A percentile compares a stretch with the other conserved stretches of the same genome.
phyloP scores from a whole-genome alignment of 2,329 filamentous ascomycete species.

The Fusarium annulatum region DNA sequence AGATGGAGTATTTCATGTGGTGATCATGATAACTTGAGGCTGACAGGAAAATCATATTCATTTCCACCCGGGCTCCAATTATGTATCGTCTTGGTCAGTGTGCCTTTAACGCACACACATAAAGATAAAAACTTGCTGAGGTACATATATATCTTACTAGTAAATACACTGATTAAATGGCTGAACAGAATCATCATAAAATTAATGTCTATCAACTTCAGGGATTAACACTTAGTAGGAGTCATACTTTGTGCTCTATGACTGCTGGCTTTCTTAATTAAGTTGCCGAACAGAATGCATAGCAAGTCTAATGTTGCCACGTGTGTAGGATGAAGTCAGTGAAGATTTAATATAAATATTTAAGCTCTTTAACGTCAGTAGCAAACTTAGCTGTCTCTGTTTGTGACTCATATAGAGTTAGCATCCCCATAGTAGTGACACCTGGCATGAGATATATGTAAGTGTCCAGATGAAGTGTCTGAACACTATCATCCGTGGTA shows the following conservation, averaged over 20 bases:
- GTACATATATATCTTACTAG: neutral
- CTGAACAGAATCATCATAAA: neutral
- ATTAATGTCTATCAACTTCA: neutral
- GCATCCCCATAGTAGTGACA: neutral
- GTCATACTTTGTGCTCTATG: neutral
- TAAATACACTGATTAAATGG: neutral
- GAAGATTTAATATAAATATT: neutral
- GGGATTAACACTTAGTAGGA: neutral
- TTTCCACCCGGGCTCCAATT: neutral
- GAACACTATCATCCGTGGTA: neutral
- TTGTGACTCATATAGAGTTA: neutral
- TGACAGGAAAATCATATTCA: neutral
- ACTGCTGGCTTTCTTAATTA: neutral
- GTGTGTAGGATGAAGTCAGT: slow-evolving; percentile 1
- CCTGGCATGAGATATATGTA: neutral
- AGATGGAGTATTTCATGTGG: neutral
- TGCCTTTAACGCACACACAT: neutral
- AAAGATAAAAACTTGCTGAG: neutral
- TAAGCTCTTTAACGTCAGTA: neutral
- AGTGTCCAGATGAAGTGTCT: neutral
- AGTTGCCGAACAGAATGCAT: neutral
- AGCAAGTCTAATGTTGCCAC: slow-evolving; percentile 10
- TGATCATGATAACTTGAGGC: neutral
- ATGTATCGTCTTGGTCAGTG: neutral
- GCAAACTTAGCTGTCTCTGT: neutral